phyloP scores from a whole-genome alignment of 2,329 filamentous ascomycete species.

The Pleomassaria siparia region DNA sequence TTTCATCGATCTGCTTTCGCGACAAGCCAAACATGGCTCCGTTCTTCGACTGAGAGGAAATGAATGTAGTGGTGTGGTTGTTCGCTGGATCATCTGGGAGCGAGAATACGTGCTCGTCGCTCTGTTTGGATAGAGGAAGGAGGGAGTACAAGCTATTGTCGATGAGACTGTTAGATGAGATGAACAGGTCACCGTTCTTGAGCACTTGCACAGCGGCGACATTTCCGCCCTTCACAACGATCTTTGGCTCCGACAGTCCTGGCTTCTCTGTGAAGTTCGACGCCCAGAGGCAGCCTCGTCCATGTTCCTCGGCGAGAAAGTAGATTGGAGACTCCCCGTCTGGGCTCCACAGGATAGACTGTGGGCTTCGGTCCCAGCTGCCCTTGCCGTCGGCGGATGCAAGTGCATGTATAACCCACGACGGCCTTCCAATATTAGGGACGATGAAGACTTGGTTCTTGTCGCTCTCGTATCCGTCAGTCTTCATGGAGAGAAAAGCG shows the following conservation, averaged over 20 bases:
- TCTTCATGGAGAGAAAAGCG: conserved; percentile 78
- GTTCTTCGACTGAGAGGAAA: conserved; percentile 67
- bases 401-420: conserved; percentile 64
- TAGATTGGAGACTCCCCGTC: conserved; percentile 63
- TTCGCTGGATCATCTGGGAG: conserved; percentile 29
- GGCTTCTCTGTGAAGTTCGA: conserved; percentile 46
- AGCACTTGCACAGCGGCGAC: conserved; percentile 55
- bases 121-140: conserved; percentile 41
- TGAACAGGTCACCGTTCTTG: conserved; percentile 56
- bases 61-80: conserved; percentile 24
- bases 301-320: conserved; percentile 72
- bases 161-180: conserved; percentile 68
- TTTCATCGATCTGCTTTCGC: conserved; percentile 63
- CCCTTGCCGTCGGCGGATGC: conserved; percentile 64
- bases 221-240: conserved; percentile 37
- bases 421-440: conserved; percentile 60
- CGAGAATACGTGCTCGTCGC: conserved; percentile 16
- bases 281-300: conserved; percentile 64
- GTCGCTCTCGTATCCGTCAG: conserved; percentile 78
- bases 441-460: conserved; percentile 69
- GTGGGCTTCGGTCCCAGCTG: conserved; percentile 58
- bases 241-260: conserved; percentile 19
- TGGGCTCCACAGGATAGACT: conserved; percentile 52
- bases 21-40: conserved; percentile 69
- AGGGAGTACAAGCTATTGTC: conserved; percentile 72